Evolutionary conservation across 1,284 basidiomycete genomes (phyloP), one percentile per base, ranked within the genome.

Genomic region (Schizopora paradoxa): DNA sequence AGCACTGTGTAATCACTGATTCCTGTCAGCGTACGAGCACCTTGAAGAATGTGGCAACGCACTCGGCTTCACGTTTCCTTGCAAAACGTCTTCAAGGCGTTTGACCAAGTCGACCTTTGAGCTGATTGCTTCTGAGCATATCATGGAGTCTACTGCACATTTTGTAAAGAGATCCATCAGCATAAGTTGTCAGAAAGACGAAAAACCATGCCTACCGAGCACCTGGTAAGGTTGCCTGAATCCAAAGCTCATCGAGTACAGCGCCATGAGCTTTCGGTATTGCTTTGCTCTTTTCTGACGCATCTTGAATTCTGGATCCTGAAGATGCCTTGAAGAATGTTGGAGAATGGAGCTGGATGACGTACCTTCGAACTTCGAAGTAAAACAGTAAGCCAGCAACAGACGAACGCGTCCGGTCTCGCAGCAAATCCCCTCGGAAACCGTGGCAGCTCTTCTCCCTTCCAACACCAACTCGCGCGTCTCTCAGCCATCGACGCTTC

Each of bases 1-100:
- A 92, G 62, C 93, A 97, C 62, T 96, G 93, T 0, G 93, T 95
- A 62, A 97, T 95, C 92, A 97, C 92, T 95, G 60, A n/a, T n/a
- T n/a, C n/a, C n/a, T n/a, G n/a, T n/a, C n/a, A n/a, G n/a, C 51
- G 58, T 44, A 60, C 63, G 64, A 63, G 66, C 71, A 72, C 74
- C 67, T 32, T 21, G 27, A 41, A 27, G 43, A 38, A 41, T 25
- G 38, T 33, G 40, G 54, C 53, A 32, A 71, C 91, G 68, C 62
- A 96, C 93, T 95, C 23, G 83, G 87, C 66, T 95, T 96, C 49
- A 87, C 76, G 42, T 77, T 76, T 13, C 90, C 92, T 61, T 94
- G 91, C 6, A 93, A 72, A 27, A 91, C 82, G 7, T 70, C 72
- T 32, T 70, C 65, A 21, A 96, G 66, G 58, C 91, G 85, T 56